Base-by-base conservation (phyloP, 1,284 basidiomycete species). In the Irpex lacteus region DNA sequence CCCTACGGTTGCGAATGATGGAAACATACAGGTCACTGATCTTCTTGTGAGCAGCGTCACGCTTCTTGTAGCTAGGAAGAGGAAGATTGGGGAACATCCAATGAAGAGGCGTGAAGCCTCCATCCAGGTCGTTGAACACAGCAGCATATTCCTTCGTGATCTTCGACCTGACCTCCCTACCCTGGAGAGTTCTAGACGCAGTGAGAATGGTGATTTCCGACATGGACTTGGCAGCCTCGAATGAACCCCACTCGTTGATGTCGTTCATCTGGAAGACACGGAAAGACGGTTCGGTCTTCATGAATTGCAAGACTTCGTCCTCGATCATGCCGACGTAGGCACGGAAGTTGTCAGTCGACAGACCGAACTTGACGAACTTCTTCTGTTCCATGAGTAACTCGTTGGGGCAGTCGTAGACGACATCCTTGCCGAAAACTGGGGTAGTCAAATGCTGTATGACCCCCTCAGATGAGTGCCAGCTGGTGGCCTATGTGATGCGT, bases 331-430 rank as follows among this genome's bases (percentile, higher is more conserved):
- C 88, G 44, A 98, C 91, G 73, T 99, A 99, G 52, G 88, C 84
- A 47, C 90, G 87, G 78, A 99, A 91, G 75, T 98, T 97, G 38
- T 99, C 97, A 19, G 86, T 88, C 6, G 95, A 93, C 7, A 99
- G 86, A 52, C 97, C 96, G 69, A 95, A 90, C 80, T 97, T 98
- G 77, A 96, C 90, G 69, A 99, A 98, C 77, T 92, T 94, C 84
- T 99, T 99, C 78, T 99, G 98, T 75, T 99, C 96, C 97, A 99
- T 99, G 75, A 99, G 90, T 60, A 95, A 83, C 63, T 96, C 91
- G 76, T 99, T 99, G 37, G 98, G 97, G 63, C 95, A 90, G 74
- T 98, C 97, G 77, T 99, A 99, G 4, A 98, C 97, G 56, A 99
- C 98, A 61, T 95, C 96, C 74, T 96, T 96, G 62, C 98, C 98